phyloP scores from a whole-genome alignment of 371 early-diverging fungal species.

The Phascolomyces articulosus region DNA sequence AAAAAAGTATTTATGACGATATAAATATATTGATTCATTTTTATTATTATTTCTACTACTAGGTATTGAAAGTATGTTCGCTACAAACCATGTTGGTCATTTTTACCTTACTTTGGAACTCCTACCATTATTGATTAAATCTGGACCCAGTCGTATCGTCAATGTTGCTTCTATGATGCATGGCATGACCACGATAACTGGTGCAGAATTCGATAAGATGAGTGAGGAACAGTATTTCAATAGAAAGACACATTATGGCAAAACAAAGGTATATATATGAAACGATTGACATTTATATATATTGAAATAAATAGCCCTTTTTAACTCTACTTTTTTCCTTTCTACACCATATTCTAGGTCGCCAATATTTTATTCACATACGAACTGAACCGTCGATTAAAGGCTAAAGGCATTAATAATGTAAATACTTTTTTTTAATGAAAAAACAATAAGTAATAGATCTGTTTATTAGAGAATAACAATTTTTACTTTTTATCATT shows the following conservation, averaged over 20 bases:
- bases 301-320: not conserved
- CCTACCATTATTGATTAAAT: conserved; percentile 58
- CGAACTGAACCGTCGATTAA: conserved; percentile 41
- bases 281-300: too few species aligned
- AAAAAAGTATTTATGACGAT: too few species aligned
- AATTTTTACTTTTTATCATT: not conserved
- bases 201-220: conserved; percentile 32
- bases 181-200: conserved; percentile 24
- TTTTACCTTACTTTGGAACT: conserved; percentile 67
- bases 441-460: too few species aligned
- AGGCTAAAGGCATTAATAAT: conserved; percentile 33
- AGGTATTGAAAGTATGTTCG: conserved; percentile 38
- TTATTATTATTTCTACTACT: not conserved
- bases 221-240: conserved; percentile 46
- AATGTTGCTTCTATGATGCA: conserved; percentile 56
- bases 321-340: conserved; percentile 13
- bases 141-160: conserved; percentile 61
- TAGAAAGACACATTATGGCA: conserved; percentile 17
- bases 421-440: not conserved
- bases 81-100: conserved; percentile 79
- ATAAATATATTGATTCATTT: too few species aligned
- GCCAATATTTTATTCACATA: conserved; percentile 46
- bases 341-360: conserved; percentile 16
- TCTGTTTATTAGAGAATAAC: not conserved
- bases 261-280: conserved; percentile 23